phyloP scores from a whole-genome alignment of 2,329 filamentous ascomycete genomes.

The Fusarium anthophilum region DNA sequence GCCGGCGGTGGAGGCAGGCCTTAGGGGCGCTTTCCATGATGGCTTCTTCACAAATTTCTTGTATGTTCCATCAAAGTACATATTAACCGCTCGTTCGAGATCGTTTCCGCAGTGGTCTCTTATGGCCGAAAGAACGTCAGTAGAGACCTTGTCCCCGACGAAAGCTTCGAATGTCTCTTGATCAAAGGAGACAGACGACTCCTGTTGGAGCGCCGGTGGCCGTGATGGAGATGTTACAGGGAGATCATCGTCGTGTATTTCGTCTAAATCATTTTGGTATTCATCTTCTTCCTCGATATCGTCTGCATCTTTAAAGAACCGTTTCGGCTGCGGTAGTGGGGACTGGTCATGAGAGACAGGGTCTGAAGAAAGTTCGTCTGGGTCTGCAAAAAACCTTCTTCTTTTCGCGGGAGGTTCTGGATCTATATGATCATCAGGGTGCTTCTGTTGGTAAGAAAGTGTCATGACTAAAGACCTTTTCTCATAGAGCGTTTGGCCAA shows the following conservation, averaged over 20 bases:
- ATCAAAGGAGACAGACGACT: constrained; percentile 59
- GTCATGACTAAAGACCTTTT: constrained; percentile 7
- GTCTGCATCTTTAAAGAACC: constrained; percentile 42
- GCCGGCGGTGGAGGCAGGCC: not conserved
- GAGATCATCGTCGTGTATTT: constrained; percentile 23
- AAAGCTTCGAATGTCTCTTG: constrained; percentile 67
- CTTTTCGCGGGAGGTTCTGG: constrained; percentile 58
- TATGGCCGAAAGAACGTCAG: constrained; percentile 60
- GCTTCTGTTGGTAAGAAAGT: constrained; percentile 48
- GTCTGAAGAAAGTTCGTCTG: constrained; percentile 45
- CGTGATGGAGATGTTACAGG: constrained; percentile 6
- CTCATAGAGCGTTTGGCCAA: not conserved
- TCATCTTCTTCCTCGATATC: constrained; percentile 35
- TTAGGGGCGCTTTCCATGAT: constrained; percentile 6
- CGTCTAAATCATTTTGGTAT: constrained; percentile 10
- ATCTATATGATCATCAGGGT: constrained; percentile 43
- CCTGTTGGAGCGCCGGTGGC: constrained; percentile 27
- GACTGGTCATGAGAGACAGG: constrained; percentile 34
- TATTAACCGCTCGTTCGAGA: constrained; percentile 71
- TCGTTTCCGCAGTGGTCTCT: constrained; percentile 65
- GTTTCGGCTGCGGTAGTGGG: constrained; percentile 38
- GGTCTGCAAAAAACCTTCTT: constrained; percentile 51
- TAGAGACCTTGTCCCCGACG: constrained; percentile 64
- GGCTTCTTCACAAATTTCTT: constrained; percentile 56
- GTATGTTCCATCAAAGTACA: constrained; percentile 77